phyloP scores from a whole-genome alignment of 2,329 filamentous ascomycete species.

The Sporothrix globosa region DNA sequence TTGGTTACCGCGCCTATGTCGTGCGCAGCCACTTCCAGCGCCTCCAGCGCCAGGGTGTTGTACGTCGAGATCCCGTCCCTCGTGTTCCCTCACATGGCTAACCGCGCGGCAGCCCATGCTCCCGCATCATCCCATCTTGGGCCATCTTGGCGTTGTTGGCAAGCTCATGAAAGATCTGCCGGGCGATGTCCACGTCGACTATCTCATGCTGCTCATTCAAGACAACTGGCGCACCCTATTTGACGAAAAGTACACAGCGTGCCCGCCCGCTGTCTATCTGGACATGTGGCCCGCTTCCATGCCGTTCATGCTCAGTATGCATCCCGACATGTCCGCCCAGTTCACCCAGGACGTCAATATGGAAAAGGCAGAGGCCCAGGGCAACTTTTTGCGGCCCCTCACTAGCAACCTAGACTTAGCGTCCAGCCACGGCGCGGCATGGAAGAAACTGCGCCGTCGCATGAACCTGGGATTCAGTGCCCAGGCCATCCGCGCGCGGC shows the following conservation, averaged over 20 bases:
- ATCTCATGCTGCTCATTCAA: constrained; percentile 36
- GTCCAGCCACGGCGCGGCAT: constrained; percentile 45
- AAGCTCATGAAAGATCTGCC: constrained; percentile 35
- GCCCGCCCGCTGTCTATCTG: constrained; percentile 33
- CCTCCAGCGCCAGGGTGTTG: constrained; percentile 36
- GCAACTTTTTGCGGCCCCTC: constrained; percentile 35
- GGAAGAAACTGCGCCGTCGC: constrained; percentile 44
- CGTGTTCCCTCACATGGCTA: not conserved
- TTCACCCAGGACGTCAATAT: constrained; percentile 32
- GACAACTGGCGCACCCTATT: constrained; percentile 37
- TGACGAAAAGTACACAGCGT: constrained; percentile 24
- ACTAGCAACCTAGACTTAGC: constrained; percentile 44
- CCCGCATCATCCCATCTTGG: constrained; percentile 35
- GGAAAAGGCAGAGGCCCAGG: constrained; percentile 29
- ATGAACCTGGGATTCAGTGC: constrained; percentile 47
- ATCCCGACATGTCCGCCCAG: constrained; percentile 33
- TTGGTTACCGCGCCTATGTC: constrained; percentile 33
- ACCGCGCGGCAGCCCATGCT: constrained; percentile 36
- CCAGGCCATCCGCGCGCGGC: constrained; percentile 43
- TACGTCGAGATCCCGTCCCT: constrained; percentile 16
- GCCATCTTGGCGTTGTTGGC: constrained; percentile 36
- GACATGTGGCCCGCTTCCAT: constrained; percentile 33
- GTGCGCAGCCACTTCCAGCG: constrained; percentile 35
- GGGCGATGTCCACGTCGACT: constrained; percentile 36
- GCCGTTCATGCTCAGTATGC: constrained; percentile 35